Conservation (phyloP, 2,329 filamentous ascomycete genomes). For the Colletotrichum gigasporum region DNA sequence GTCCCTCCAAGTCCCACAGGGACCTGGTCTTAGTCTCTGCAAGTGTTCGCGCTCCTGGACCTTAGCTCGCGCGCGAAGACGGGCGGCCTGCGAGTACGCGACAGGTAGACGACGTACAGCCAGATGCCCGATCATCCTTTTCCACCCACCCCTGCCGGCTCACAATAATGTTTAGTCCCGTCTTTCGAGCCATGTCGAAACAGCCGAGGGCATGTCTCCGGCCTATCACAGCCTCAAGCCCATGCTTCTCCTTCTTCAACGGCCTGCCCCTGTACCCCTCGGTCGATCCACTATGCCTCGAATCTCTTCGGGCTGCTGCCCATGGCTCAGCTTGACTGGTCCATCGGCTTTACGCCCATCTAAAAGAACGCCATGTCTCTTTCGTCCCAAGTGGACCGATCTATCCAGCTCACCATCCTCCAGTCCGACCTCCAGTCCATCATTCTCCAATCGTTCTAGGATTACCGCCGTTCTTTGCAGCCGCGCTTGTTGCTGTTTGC, state of each 20-base stretch:
- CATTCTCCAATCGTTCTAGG: slow-evolving; percentile 45
- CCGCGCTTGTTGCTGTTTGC: slow-evolving; percentile 37
- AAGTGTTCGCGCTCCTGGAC: slow-evolving; percentile 11
- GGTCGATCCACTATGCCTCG: slow-evolving; percentile 48
- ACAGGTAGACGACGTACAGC: background rate
- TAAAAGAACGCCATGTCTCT: slow-evolving; percentile 33
- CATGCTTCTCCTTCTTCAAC: slow-evolving; percentile 30
- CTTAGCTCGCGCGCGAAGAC: background rate
- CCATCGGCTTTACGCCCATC: slow-evolving; percentile 37
- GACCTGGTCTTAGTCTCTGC: slow-evolving; percentile 15
- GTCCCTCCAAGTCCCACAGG: slow-evolving; percentile 16
- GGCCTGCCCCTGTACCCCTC: slow-evolving; percentile 39
- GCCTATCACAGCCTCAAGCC: slow-evolving; percentile 41
- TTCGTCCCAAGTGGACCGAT: slow-evolving; percentile 32
- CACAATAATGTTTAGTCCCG: slow-evolving; percentile 39
- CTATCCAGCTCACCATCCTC: slow-evolving; percentile 28
- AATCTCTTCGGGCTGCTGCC: slow-evolving; percentile 45
- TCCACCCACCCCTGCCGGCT: slow-evolving; percentile 32
- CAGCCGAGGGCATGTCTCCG: slow-evolving; percentile 31
- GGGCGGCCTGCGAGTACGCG: background rate
- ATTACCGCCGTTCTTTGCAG: slow-evolving; percentile 46
- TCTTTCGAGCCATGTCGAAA: slow-evolving; percentile 33
- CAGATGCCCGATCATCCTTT: slow-evolving; percentile 24
- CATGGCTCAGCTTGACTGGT: slow-evolving; percentile 47
- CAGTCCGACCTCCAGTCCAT: slow-evolving; percentile 33